phyloP scores from a whole-genome alignment of 73 alveolate genomes.

The Paramecium caudatum region DNA sequence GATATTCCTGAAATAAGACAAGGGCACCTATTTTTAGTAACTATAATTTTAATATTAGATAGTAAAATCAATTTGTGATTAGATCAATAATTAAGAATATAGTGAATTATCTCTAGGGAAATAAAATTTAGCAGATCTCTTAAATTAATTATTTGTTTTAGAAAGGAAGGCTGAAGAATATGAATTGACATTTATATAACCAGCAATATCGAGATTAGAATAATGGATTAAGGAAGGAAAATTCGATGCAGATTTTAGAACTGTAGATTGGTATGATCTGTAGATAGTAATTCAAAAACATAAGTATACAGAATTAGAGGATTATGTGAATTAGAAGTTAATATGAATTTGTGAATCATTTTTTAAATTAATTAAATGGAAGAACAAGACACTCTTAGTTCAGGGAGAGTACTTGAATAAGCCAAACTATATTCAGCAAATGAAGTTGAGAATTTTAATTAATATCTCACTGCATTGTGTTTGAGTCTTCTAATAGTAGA shows the following conservation, averaged over 20 bases:
- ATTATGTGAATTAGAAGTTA: neutral
- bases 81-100: slow-evolving; percentile 5
- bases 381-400: neutral
- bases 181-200: slow-evolving; percentile 1
- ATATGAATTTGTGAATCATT: slow-evolving; percentile 8
- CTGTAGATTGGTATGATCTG: neutral
- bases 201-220: slow-evolving; percentile 3
- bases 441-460: slow-evolving; percentile 54
- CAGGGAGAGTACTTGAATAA: neutral
- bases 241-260: neutral
- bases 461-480: slow-evolving; percentile 34
- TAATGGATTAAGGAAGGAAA: neutral
- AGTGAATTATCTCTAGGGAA: neutral
- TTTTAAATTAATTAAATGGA: neutral
- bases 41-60: neutral
- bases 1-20: slow-evolving; percentile 1
- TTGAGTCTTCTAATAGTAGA: slow-evolving; percentile 25
- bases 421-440: neutral
- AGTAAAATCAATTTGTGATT: slow-evolving; percentile 27
- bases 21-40: slow-evolving; percentile 3
- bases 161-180: slow-evolving; percentile 35
- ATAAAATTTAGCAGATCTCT: neutral
- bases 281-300: neutral
- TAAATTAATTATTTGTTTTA: neutral
- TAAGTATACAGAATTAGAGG: neutral